phyloP scores from a whole-genome alignment of 1,139 yeast species.

The Kodamaea sp. region DNA sequence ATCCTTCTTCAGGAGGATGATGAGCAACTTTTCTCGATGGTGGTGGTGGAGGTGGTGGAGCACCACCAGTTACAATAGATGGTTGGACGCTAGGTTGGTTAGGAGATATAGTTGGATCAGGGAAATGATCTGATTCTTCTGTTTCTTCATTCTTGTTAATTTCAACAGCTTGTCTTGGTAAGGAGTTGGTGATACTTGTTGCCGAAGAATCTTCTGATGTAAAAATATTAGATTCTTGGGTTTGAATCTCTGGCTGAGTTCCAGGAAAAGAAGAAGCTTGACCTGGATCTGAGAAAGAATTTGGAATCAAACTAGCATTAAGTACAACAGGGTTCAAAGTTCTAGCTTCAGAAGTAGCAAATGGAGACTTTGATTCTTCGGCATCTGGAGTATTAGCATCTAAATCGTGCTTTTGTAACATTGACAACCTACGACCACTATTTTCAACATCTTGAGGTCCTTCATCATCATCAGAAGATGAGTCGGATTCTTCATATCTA shows the following conservation, averaged over 20 bases:
- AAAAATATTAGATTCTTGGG: too few species aligned
- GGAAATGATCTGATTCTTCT: conserved; percentile 7
- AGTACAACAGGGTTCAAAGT: neutral
- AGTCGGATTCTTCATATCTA: conserved; percentile 16
- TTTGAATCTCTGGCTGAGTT: neutral
- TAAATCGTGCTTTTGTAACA: conserved; percentile 35
- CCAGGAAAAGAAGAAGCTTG: conserved; percentile 1
- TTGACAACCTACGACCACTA: conserved; percentile 24
- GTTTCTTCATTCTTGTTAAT: neutral
- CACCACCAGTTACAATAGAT: neutral
- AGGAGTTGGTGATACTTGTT: too few species aligned
- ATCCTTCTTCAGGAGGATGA: conserved; percentile 13
- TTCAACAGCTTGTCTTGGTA: too few species aligned
- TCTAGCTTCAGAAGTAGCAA: conserved; percentile 2
- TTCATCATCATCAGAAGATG: conserved; percentile 24
- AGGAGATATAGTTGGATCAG: conserved; percentile 7
- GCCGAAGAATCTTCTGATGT: too few species aligned
- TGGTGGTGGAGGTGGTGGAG: conserved; percentile 59
- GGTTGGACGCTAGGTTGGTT: conserved; percentile 6
- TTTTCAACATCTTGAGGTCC: conserved; percentile 18
- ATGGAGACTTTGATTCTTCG: conserved; percentile 4
- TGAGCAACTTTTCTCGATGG: conserved; percentile 60
- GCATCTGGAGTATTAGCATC: conserved; percentile 8
- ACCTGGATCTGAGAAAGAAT: neutral
- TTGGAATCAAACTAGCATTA: neutral